Conservation (phyloP, 208 protist species). For the Crithidia acanthocephali region DNA sequence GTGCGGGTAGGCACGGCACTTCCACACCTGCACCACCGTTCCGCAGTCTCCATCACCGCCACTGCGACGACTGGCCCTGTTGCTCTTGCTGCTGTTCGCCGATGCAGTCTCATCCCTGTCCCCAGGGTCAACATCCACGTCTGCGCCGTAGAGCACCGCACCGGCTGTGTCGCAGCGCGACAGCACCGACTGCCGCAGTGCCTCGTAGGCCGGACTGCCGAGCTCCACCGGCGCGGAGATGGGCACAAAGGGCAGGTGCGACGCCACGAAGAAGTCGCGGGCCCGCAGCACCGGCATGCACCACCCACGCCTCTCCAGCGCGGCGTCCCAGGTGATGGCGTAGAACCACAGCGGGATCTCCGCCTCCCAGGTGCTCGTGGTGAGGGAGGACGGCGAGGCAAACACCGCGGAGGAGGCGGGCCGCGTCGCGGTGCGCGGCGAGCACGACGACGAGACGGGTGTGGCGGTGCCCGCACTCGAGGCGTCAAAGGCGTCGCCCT, state of each 20-base stretch:
- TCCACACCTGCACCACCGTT: conserved; percentile 76
- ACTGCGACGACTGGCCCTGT: conserved; percentile 6
- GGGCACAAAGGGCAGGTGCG: conserved; percentile 46
- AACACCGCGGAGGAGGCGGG: conserved; percentile 3
- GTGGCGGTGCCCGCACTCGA: conserved; percentile 11
- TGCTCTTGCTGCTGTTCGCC: no score
- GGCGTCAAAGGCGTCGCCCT: neutral
- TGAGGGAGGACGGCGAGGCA: conserved; percentile 1
- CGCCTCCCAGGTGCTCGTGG: neutral
- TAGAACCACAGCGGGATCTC: conserved; percentile 60
- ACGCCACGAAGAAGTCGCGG: conserved; percentile 43
- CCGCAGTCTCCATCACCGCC: conserved; percentile 7
- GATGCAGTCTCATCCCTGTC: neutral
- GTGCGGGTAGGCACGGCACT: conserved; percentile 60
- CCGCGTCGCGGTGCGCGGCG: neutral
- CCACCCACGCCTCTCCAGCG: conserved; percentile 44
- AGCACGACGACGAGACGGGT: conserved; percentile 5
- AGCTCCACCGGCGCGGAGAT: conserved; percentile 28
- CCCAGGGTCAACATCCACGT: neutral
- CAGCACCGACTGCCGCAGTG: conserved; percentile 39
- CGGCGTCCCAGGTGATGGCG: conserved; percentile 54
- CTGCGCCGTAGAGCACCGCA: conserved; percentile 73
- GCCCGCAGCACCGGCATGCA: conserved; percentile 52
- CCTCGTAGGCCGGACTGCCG: conserved; percentile 44
- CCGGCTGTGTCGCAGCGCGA: conserved; percentile 58